Evolutionary conservation across 2,329 filamentous ascomycete genomes (phyloP).

Genomic region (Rhexocercosporidium sp.): DNA sequence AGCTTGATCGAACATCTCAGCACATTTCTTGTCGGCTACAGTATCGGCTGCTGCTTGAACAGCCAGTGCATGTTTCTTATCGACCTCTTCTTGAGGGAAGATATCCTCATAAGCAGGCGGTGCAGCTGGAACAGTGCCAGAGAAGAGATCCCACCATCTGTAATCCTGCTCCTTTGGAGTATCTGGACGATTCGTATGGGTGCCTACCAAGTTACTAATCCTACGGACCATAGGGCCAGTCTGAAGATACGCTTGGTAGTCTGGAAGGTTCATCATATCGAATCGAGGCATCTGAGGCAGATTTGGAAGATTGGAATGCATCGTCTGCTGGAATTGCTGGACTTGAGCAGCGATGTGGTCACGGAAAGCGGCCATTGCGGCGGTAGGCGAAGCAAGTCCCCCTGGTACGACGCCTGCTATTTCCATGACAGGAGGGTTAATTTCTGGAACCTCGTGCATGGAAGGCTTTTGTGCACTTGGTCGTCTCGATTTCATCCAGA

Average conservation of each 20-base stretch:
- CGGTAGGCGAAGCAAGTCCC: slow-evolving; percentile 57
- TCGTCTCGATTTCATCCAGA: slow-evolving; percentile 44
- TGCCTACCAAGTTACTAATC: slow-evolving; percentile 71
- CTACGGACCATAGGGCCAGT: slow-evolving; percentile 69
- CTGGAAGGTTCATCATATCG: slow-evolving; percentile 65
- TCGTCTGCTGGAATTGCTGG: slow-evolving; percentile 78
- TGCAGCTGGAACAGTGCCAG: slow-evolving; percentile 55
- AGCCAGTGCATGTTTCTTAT: slow-evolving; percentile 63
- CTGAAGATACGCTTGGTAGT: slow-evolving; percentile 72
- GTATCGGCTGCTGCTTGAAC: slow-evolving; percentile 62
- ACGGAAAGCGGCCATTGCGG: slow-evolving; percentile 71
- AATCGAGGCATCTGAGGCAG: slow-evolving; percentile 53
- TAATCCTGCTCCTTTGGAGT: slow-evolving; percentile 54
- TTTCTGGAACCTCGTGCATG: slow-evolving; percentile 24
- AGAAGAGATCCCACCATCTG: slow-evolving; percentile 73
- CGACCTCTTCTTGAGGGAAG: slow-evolving; percentile 61
- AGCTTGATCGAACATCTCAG: slow-evolving; percentile 55
- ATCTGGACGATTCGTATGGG: slow-evolving; percentile 45
- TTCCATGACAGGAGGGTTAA: slow-evolving; percentile 36
- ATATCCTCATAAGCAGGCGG: slow-evolving; percentile 83
- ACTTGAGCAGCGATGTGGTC: slow-evolving; percentile 77
- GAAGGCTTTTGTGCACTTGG: slow-evolving; percentile 36
- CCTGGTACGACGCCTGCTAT: slow-evolving; percentile 30
- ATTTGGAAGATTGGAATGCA: slow-evolving; percentile 66
- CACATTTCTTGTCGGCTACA: slow-evolving; percentile 63